These are phyloP conservation scores for Neurospora tetraspora DNA, from an alignment of 495 filamentous ascomycete species.

Conservation along the genomic window DNA sequence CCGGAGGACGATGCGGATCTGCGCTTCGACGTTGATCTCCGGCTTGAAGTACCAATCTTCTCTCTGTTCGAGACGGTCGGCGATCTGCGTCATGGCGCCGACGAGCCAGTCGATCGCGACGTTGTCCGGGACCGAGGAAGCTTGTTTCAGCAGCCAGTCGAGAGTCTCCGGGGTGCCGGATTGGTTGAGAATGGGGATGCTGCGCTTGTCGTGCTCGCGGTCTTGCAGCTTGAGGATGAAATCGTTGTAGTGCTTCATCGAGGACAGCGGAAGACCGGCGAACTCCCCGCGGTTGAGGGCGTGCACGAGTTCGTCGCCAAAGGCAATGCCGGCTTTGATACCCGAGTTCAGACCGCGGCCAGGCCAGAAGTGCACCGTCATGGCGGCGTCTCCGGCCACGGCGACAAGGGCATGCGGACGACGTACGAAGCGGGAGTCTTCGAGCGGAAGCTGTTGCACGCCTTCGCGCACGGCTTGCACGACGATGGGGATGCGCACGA, in stretches of 20 bases:
- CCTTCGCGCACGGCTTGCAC: conserved; percentile 30
- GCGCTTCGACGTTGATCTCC: conserved; percentile 24
- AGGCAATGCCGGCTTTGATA: conserved; percentile 23
- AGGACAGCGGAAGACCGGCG: conserved; percentile 16
- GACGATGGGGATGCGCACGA: conserved; percentile 30
- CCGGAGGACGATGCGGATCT: conserved; percentile 28
- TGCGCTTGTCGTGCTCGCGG: conserved; percentile 28
- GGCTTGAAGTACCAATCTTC: conserved; percentile 20
- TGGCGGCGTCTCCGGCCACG: conserved; percentile 23
- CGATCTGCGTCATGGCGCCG: conserved; percentile 26
- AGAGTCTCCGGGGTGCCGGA: conserved; percentile 25
- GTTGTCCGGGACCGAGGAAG: conserved; percentile 18
- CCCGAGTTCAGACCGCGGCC: conserved; percentile 26
- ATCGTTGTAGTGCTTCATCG: conserved; percentile 28
- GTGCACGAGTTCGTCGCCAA: conserved; percentile 27
- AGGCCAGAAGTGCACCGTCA: conserved; percentile 29
- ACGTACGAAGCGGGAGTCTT: conserved; percentile 17
- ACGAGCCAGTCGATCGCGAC: conserved; percentile 27
- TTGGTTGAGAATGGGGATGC: conserved; percentile 29
- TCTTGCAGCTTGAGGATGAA: conserved; percentile 27
- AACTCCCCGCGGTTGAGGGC: conserved; percentile 20
- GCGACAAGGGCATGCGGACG: conserved; percentile 25
- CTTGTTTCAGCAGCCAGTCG: conserved; percentile 22
- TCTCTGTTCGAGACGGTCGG: conserved; percentile 19
- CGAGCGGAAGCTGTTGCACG: conserved; percentile 21